Percentiles rank a stretch among this genome's conserved stretches.
Conservation (phyloP, 768 basidiomycete genomes). For the Leccinum aurantiacum region DNA sequence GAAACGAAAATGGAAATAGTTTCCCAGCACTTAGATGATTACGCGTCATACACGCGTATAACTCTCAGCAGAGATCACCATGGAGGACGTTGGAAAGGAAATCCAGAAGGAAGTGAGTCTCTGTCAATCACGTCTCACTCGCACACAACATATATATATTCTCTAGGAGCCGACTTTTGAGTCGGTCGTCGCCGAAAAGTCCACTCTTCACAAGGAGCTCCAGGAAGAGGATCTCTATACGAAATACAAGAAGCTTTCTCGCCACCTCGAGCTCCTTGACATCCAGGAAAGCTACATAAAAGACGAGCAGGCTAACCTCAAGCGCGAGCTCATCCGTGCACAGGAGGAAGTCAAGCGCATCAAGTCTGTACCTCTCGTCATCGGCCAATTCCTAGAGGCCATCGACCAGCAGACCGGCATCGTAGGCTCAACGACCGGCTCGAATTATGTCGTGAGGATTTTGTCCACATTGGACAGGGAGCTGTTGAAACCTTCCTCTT, state of each 20-base stretch:
- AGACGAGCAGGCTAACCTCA: slow-evolving; percentile 96
- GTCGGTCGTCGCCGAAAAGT: slow-evolving; percentile 85
- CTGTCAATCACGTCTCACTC: slow-evolving; percentile 4
- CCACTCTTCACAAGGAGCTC: slow-evolving; percentile 80
- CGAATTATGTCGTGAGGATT: slow-evolving; percentile 97
- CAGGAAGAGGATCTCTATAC: slow-evolving; percentile 93
- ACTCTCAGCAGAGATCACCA: slow-evolving; percentile 34
- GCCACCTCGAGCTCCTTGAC: slow-evolving; percentile 93
- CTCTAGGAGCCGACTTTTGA: slow-evolving; percentile 87
- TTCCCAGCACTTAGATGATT: slow-evolving; percentile 30
- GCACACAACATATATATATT: neutral
- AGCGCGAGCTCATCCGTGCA: slow-evolving; percentile 95
- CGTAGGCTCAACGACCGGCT: slow-evolving; percentile 96
- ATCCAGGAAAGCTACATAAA: slow-evolving; percentile 97
- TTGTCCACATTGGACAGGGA: slow-evolving; percentile 96
- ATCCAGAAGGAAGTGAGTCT: slow-evolving; percentile 70
- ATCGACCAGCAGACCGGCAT: slow-evolving; percentile 98
- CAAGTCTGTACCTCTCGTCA: slow-evolving; percentile 97
- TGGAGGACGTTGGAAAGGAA: slow-evolving; percentile 91
- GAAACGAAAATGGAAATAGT: slow-evolving; percentile 23
- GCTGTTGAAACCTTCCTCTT: slow-evolving; percentile 93
- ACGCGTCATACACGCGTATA: slow-evolving; percentile 29
- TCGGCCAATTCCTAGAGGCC: slow-evolving; percentile 98
- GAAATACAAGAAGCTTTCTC: slow-evolving; percentile 95
- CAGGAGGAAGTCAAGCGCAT: slow-evolving; percentile 99